Evolutionary conservation across 768 basidiomycete species (phyloP).

Genomic region (Tylopilus plumbeoviolaceoides): DNA sequence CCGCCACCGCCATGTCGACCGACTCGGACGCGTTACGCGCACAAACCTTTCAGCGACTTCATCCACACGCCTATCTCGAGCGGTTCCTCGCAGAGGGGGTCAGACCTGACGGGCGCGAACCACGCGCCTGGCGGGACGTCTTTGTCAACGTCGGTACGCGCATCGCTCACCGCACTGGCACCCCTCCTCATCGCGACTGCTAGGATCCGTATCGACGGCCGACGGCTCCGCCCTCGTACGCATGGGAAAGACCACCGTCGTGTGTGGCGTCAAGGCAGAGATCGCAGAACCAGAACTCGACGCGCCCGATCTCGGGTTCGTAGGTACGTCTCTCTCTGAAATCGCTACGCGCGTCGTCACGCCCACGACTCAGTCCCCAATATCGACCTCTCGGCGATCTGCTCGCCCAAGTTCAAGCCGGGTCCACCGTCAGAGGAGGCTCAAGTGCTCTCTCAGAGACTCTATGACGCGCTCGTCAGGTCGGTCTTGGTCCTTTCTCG

Average conservation of each 20-base stretch:
- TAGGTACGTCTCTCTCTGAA: conserved; percentile 49
- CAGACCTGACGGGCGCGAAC: conserved; percentile 79
- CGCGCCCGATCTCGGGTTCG: conserved; percentile 67
- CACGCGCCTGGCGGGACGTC: conserved; percentile 67
- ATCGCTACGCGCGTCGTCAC: neutral
- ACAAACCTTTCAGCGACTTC: conserved; percentile 77
- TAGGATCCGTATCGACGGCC: conserved; percentile 92
- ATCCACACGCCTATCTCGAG: conserved; percentile 85
- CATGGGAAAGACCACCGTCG: conserved; percentile 89
- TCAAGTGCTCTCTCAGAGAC: conserved; percentile 79
- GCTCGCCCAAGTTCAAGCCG: conserved; percentile 90
- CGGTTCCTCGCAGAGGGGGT: conserved; percentile 75
- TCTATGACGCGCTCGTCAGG: conserved; percentile 76
- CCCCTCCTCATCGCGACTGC: neutral
- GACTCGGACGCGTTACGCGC: conserved; percentile 26
- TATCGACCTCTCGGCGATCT: conserved; percentile 89
- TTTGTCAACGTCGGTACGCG: conserved; percentile 78
- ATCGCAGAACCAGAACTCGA: conserved; percentile 88
- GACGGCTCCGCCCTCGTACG: conserved; percentile 90
- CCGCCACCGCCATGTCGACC: conserved; percentile 6
- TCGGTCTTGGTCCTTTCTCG: conserved; percentile 31
- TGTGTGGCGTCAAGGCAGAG: conserved; percentile 96
- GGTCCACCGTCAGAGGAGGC: conserved; percentile 95
- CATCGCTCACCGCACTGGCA: neutral
- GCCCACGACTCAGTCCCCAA: conserved; percentile 68